A percentile compares a stretch with the other conserved stretches of the same genome.
These are phyloP conservation scores for Brassica nigra DNA, from an alignment of 345 rosid species.

Conservation along the genomic window DNA sequence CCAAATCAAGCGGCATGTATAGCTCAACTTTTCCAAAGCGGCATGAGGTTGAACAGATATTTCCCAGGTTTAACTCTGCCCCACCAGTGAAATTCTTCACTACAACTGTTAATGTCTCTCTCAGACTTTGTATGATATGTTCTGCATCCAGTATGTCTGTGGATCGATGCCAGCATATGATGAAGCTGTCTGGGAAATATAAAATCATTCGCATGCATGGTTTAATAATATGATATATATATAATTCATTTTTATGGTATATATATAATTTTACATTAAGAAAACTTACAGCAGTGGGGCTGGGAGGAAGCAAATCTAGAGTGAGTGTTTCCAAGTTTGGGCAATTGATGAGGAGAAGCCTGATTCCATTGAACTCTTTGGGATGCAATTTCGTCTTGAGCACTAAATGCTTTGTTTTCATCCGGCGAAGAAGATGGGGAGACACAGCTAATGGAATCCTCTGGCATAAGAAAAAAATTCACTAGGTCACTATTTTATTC, in stretches of 20 bases:
- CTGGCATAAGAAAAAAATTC: constrained; percentile 23
- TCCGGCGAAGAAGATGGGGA: constrained; percentile 4
- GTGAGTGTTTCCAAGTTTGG: constrained; percentile 26
- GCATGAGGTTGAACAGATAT: background rate
- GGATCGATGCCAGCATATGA: background rate
- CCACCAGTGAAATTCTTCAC: background rate
- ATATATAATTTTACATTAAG: background rate
- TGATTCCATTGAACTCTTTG: constrained; percentile 43
- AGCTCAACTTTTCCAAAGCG: background rate
- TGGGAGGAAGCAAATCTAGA: background rate
- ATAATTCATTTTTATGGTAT: background rate
- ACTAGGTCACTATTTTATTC: background rate
- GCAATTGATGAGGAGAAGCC: constrained; percentile 43
- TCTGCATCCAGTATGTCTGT: background rate
- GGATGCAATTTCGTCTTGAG: constrained; percentile 40
- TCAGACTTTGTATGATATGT: background rate
- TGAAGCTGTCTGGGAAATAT: background rate
- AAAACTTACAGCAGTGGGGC: background rate
- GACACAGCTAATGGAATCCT: constrained; percentile 26
- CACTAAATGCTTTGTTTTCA: constrained; percentile 42
- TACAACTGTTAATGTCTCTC: background rate
- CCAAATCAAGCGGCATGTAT: background rate
- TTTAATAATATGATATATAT: background rate
- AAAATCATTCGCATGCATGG: background rate
- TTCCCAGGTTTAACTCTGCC: background rate